Evolutionary conservation across 2,329 filamentous ascomycete species (phyloP), one percentile per base, ranked within the genome.

Genomic region (Coniella vitis): DNA sequence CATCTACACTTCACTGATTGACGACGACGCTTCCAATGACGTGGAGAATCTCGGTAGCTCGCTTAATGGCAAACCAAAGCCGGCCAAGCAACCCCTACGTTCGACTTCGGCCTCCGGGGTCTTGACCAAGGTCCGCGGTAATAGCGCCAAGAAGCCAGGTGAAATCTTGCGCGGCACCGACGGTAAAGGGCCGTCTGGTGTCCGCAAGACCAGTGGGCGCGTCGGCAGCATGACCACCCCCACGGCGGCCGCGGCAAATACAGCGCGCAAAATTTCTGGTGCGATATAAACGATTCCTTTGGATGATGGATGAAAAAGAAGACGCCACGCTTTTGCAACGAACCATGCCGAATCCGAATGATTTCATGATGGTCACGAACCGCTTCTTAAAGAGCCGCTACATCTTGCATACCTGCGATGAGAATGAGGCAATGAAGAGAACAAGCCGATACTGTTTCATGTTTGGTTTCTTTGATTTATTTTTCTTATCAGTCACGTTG

Each of bases 21-120:
- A 86, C 58, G 84, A 86, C 55, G 81, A 84, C 57, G 75, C 81
- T 12, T 83, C 80, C 17, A 79, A 85, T 52, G 85, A 89, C 56
- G 76, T 79, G 10, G 85, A 89, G 62, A 89, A 89, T 58, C 75
- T 84, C 63, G 81, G 82, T 29, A 66, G 71, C 20, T 34, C 38
- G 3, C 65, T 56, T 9, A 54, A 60, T 34, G 61, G 65, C 60
- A 58, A 72, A 29, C 74, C 75, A 37, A 84, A 86, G 58, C 67
- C 69, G 7, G 65, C 69, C 41, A 68, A 71, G 31, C 78, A 78
- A 34, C 54, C 63, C 67, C 61, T 65, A 58, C 71, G 70, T 63
- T 64, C 73, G 69, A 65, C 69, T 13, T 79, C 76, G 54, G 73
- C 75, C 25, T 76, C 76, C 4, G 72, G 73, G 41, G 71, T 78